A percentile compares a stretch with the other conserved stretches of the same genome.
Evolutionary conservation across 2,329 filamentous ascomycete genomes (phyloP).

Genomic region (Hymenoscyphus repandus): DNA sequence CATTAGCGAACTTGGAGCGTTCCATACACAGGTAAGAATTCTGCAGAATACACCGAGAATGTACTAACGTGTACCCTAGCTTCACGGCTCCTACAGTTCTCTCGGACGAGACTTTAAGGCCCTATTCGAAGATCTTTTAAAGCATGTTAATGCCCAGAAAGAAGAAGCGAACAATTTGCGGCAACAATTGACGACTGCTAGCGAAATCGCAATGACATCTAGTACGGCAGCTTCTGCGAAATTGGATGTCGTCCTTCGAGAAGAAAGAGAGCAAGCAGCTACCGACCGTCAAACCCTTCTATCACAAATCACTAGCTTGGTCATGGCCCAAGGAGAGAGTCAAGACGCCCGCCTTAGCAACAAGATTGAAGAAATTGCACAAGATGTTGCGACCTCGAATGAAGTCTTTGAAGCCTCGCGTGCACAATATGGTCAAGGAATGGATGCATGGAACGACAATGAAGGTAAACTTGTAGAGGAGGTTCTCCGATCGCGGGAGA

Average conservation of each 20-base stretch:
- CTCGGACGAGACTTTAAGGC: slow-evolving; percentile 82
- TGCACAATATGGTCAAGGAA: slow-evolving; percentile 60
- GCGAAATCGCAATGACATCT: slow-evolving; percentile 60
- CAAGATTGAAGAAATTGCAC: slow-evolving; percentile 57
- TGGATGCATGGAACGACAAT: slow-evolving; percentile 68
- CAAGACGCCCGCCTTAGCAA: slow-evolving; percentile 68
- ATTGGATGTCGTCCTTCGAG: slow-evolving; percentile 65
- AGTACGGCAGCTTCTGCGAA: slow-evolving; percentile 61
- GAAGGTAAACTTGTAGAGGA: slow-evolving; percentile 66
- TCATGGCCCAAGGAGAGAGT: slow-evolving; percentile 66
- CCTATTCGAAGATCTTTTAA: slow-evolving; percentile 76
- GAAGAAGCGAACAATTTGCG: slow-evolving; percentile 69
- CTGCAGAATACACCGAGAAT: neutral
- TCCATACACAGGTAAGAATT: slow-evolving; percentile 60
- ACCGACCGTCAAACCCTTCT: slow-evolving; percentile 71
- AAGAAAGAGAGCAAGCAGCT: slow-evolving; percentile 69
- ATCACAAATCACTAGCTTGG: slow-evolving; percentile 68
- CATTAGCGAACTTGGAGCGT: slow-evolving; percentile 75
- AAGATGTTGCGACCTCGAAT: slow-evolving; percentile 60
- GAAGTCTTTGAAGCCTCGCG: slow-evolving; percentile 61
- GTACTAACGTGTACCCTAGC: slow-evolving; percentile 38
- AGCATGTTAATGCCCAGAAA: slow-evolving; percentile 70
- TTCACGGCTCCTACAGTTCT: slow-evolving; percentile 78
- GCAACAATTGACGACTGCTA: slow-evolving; percentile 65
- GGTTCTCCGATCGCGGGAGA: slow-evolving; percentile 68